Conservation (phyloP, 2,329 filamentous ascomycete species). For the Claviceps purpurea region DNA sequence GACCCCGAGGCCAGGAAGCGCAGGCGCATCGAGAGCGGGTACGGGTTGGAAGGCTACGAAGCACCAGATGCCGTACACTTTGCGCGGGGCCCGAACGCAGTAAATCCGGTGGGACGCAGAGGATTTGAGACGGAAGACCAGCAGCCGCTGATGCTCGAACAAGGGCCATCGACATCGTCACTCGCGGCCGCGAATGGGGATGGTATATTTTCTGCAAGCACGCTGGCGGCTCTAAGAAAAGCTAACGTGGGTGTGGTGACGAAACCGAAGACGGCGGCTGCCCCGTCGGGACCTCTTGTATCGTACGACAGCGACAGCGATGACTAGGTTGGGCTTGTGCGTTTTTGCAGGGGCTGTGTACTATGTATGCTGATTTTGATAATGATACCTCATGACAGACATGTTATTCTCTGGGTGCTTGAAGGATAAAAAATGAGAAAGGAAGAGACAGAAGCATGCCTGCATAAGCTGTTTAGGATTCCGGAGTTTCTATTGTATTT, state of each 20-base stretch:
- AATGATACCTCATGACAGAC: slow-evolving; percentile 16
- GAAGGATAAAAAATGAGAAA: not conserved
- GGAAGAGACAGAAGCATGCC: not conserved
- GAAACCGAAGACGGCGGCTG: slow-evolving; percentile 37
- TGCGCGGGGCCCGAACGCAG: slow-evolving; percentile 58
- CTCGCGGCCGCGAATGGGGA: slow-evolving; percentile 22
- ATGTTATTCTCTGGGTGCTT: not conserved
- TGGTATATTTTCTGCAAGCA: slow-evolving; percentile 72
- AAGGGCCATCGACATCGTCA: slow-evolving; percentile 27
- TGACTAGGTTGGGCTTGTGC: slow-evolving; percentile 20
- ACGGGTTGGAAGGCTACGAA: slow-evolving; percentile 83
- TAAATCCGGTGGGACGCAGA: slow-evolving; percentile 43
- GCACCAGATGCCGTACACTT: slow-evolving; percentile 92
- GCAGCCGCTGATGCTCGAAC: slow-evolving; percentile 43
- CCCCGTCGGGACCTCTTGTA: slow-evolving; percentile 58
- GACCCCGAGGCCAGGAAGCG: slow-evolving; percentile 79
- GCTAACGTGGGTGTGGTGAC: slow-evolving; percentile 40
- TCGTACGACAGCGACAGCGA: slow-evolving; percentile 87
- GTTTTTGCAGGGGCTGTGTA: slow-evolving; percentile 1
- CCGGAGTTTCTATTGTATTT: too few relatives aligned
- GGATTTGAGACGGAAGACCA: slow-evolving; percentile 53
- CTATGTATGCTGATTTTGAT: slow-evolving; percentile 4
- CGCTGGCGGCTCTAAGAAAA: slow-evolving; percentile 62
- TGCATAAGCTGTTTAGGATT: too few relatives aligned
- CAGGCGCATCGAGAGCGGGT: slow-evolving; percentile 77